A percentile compares a stretch with the other conserved stretches of the same genome.
Conservation (phyloP, 768 basidiomycete species). For the Gautieria morchelliformis region DNA sequence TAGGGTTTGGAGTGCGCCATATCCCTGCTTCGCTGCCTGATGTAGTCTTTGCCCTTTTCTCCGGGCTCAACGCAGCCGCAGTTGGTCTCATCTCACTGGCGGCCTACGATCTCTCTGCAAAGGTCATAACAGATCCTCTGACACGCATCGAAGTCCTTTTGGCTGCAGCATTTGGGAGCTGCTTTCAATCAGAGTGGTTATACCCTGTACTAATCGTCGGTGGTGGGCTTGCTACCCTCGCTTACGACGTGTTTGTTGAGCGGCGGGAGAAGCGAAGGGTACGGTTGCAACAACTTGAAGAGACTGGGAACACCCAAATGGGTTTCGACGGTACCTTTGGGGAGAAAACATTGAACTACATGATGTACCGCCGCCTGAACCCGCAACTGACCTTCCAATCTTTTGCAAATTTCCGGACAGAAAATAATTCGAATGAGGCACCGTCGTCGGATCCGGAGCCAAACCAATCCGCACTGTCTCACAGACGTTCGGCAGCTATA, state of each 20-base stretch:
- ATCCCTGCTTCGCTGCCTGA: slow-evolving; percentile 34
- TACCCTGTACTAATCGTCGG: slow-evolving; percentile 36
- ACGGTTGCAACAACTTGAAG: background rate
- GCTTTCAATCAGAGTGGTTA: slow-evolving; percentile 45
- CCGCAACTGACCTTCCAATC: background rate
- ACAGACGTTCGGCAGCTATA: background rate
- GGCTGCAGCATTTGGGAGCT: slow-evolving; percentile 35
- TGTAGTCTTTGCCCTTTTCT: slow-evolving; percentile 39
- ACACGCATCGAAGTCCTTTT: slow-evolving; percentile 33
- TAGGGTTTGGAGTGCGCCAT: slow-evolving; percentile 33
- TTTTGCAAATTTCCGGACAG: too few species aligned
- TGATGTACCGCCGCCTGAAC: background rate
- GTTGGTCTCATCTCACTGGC: slow-evolving; percentile 46
- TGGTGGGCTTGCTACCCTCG: slow-evolving; percentile 30
- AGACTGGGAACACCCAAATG: background rate
- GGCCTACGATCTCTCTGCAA: slow-evolving; percentile 35
- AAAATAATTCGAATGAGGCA: background rate
- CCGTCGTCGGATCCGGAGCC: background rate
- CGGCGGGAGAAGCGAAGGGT: background rate
- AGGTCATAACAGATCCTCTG: slow-evolving; percentile 35
- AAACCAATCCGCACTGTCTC: background rate
- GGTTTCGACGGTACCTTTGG: background rate
- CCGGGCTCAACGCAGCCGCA: slow-evolving; percentile 44
- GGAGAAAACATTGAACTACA: background rate
- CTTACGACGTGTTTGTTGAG: slow-evolving; percentile 26